phyloP scores from a whole-genome alignment of 2,329 filamentous ascomycete genomes.

The Apiospora marii region DNA sequence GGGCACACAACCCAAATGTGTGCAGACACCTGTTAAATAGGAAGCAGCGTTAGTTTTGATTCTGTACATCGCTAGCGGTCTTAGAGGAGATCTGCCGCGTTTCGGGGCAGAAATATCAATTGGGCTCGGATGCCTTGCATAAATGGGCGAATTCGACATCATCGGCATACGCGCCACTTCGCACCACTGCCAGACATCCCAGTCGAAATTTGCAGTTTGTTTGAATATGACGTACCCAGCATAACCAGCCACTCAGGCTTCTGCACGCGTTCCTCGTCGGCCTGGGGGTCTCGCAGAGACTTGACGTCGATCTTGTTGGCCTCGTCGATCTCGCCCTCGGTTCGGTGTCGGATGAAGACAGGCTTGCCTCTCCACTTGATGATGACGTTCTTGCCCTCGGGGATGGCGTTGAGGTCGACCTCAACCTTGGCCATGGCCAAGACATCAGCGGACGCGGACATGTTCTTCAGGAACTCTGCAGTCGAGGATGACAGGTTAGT shows the following conservation, averaged over 20 bases:
- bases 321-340: conserved; percentile 89
- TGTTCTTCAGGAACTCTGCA: conserved; percentile 98
- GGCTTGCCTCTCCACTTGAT: conserved; percentile 99
- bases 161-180: neutral
- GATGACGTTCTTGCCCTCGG: conserved; percentile 99
- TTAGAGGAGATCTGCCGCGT: neutral
- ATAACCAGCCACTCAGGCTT: conserved; percentile 99
- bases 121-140: neutral
- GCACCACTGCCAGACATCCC: neutral
- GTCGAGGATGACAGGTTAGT: conserved; percentile 24
- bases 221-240: conserved; percentile 73
- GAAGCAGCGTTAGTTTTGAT: conserved; percentile 36
- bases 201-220: neutral
- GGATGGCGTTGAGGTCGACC: conserved; percentile 87
- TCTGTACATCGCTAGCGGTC: neutral
- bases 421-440: conserved; percentile 99
- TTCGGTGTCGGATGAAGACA: conserved; percentile 99
- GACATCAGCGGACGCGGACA: conserved; percentile 98
- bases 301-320: conserved; percentile 88
- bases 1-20: conserved; percentile 97
- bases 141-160: neutral
- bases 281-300: conserved; percentile 87
- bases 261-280: conserved; percentile 93
- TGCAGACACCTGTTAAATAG: conserved; percentile 83
- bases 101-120: neutral